phyloP scores from a whole-genome alignment of 768 basidiomycete species.

The Porpolomopsis calyptriformis region DNA sequence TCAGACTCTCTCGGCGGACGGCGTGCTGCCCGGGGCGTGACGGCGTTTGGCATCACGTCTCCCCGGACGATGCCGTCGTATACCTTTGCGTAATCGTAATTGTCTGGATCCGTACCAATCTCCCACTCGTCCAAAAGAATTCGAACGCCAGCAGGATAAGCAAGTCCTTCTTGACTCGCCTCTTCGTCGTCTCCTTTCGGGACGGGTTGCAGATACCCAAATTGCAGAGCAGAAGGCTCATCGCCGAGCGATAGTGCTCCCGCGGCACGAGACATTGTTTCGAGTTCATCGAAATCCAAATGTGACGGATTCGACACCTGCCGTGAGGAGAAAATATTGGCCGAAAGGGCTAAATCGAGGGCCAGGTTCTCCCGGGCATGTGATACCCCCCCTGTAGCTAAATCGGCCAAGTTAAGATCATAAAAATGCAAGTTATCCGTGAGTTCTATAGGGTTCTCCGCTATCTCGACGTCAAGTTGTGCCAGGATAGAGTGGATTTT shows the following conservation, averaged over 20 bases:
- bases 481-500: conserved; percentile 38
- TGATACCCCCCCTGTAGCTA: conserved; percentile 35
- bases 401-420: conserved; percentile 28
- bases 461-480: conserved; percentile 29
- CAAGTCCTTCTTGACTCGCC: conserved; percentile 12
- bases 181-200: conserved; percentile 21
- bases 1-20: background rate
- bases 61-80: conserved; percentile 31
- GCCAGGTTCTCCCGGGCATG: conserved; percentile 52
- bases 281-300: conserved; percentile 28
- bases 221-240: conserved; percentile 47
- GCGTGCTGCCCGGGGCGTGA: conserved; percentile 7
- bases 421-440: conserved; percentile 32
- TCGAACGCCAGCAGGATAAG: conserved; percentile 43
- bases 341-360: conserved; percentile 52
- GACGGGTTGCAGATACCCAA: conserved; percentile 52
- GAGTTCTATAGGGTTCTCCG: conserved; percentile 24
- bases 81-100: conserved; percentile 45
- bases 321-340: conserved; percentile 42
- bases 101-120: conserved; percentile 37
- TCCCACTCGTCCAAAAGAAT: conserved; percentile 64
- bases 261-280: conserved; percentile 37
- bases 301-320: conserved; percentile 23
- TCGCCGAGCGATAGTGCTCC: conserved; percentile 46
- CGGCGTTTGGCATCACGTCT: conserved; percentile 4